Base-by-base conservation (phyloP, 352 stramenopile species). In the Pythium plurisporium region DNA sequence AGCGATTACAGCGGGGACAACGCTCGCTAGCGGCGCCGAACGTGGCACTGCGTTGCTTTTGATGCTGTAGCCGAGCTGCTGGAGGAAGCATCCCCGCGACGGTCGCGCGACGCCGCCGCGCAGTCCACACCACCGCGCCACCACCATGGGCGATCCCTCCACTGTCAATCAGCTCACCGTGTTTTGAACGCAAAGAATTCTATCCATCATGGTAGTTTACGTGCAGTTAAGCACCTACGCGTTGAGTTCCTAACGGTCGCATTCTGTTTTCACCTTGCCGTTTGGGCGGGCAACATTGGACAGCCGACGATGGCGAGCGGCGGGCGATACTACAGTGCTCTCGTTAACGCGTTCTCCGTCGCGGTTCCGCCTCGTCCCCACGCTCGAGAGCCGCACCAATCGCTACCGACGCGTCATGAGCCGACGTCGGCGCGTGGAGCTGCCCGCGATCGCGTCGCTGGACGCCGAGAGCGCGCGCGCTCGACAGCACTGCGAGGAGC, bases 401-500 rank as follows among this genome's bases (percentile, higher is more conserved):
- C 26, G 17, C 15, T 41, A 53, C 29, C 6, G 19, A 51, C 20
- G n/a, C 19, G 23, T 22, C 41, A 64, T 58, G 57, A 20, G 29
- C 22, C 51, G 46, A 22, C 36, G 55, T 17, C 30, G 38, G 7
- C 55, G 55, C 25, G 46, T 56, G 15, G 55, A 63, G 11, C 46
- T 63, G 36, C 12, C 46, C n/a, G 55, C 46, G 22, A 63, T 63
- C 46, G 55, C 55, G 46, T 40, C 45, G 29, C 30, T 63, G 29
- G 55, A 63, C 30, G 55, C 37, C 15, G 55, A 63, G 14, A 42
- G 50, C 46, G 46, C 45, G 7, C 46, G 38, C 19, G 45, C 40
- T 11, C 27, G 46, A n/a, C 36, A 57, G 26, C 19, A 25, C 6
- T 57, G 55, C 38, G 55, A 63, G 23, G 20, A 56, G 11, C 36